phyloP scores from a whole-genome alignment of 495 filamentous ascomycete genomes.

The Melanomma pulvis-pyrius region DNA sequence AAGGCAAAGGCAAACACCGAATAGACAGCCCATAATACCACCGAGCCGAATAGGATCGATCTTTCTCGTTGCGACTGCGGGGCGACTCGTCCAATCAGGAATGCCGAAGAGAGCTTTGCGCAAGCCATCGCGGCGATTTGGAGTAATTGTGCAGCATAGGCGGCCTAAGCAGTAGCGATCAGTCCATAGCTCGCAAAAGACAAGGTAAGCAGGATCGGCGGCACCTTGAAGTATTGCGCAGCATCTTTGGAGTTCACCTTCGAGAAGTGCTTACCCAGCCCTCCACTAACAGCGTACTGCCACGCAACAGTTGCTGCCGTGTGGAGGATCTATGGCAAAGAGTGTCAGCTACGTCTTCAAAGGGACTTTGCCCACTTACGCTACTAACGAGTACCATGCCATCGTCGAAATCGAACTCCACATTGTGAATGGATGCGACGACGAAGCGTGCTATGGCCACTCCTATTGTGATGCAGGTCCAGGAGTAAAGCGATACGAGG shows the following conservation, averaged over 20 bases:
- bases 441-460: conserved; percentile 10
- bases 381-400: background rate
- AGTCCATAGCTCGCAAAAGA: background rate
- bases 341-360: background rate
- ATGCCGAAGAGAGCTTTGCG: conserved; percentile 22
- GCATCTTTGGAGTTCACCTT: background rate
- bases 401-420: conserved; percentile 20
- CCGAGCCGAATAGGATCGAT: conserved; percentile 2
- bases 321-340: background rate
- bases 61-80: conserved; percentile 3
- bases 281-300: conserved; percentile 2
- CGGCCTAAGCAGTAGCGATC: background rate
- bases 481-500: conserved; percentile 14
- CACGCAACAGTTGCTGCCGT: background rate
- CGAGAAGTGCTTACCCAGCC: conserved; percentile 6
- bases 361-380: background rate
- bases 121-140: conserved; percentile 16
- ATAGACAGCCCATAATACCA: conserved; percentile 23
- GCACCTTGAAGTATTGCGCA: conserved; percentile 6
- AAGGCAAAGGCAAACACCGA: conserved; percentile 22
- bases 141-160: conserved; percentile 23
- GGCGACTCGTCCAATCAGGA: conserved; percentile 27
- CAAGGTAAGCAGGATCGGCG: no score
- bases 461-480: conserved; percentile 1
- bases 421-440: background rate